These are phyloP conservation scores for Lyophyllum shimeji DNA, from an alignment of 768 basidiomycete genomes.

Conservation along the genomic window DNA sequence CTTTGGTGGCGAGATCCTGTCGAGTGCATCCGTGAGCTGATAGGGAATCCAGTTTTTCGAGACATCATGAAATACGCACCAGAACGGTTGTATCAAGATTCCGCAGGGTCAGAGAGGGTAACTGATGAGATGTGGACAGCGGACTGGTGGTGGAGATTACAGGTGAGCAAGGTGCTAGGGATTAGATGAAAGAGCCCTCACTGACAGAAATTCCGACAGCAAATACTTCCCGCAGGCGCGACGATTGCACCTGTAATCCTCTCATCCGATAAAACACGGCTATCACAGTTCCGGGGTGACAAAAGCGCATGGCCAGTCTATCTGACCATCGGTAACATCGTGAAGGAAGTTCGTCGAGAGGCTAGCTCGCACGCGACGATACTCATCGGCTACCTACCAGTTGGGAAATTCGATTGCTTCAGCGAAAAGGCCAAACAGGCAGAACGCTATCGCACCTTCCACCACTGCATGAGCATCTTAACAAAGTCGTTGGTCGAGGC, in stretches of 20 bases:
- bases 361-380: conserved; percentile 25
- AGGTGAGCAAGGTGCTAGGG: too few relatives aligned
- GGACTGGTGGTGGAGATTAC: conserved; percentile 18
- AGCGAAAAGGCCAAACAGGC: too few relatives aligned
- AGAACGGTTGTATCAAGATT: not conserved
- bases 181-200: not conserved
- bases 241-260: conserved; percentile 31
- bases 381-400: conserved; percentile 34
- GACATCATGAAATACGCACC: not conserved
- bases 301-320: conserved; percentile 37
- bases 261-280: conserved; percentile 18
- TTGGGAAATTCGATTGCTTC: conserved; percentile 17
- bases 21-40: not conserved
- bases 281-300: conserved; percentile 29
- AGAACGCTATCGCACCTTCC: too few relatives aligned
- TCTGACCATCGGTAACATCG: conserved; percentile 33
- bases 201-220: not conserved
- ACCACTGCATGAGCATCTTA: too few relatives aligned
- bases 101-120: not conserved
- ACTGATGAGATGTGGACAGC: conserved; percentile 1
- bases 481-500: too few relatives aligned
- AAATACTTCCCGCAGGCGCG: conserved; percentile 9
- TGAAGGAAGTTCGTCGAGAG: conserved; percentile 22
- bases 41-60: not conserved
- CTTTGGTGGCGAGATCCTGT: not conserved